Evolutionary conservation across 164 flowering plant species (phyloP), one percentile per base, ranked within the genome.

Genomic region (Umbellularia californica): DNA sequence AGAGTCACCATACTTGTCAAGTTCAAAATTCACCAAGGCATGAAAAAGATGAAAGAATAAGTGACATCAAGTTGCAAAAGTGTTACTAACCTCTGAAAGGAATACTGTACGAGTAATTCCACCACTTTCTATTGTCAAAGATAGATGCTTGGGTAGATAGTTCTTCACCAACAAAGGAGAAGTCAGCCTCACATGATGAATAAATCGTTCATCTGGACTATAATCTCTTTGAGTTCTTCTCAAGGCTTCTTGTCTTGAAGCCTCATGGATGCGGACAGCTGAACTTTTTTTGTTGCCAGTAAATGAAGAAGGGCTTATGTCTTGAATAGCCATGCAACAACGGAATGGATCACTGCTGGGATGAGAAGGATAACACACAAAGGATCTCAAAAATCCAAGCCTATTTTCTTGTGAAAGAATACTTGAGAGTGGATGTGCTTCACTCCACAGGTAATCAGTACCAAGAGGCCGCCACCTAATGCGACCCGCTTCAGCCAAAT

Each of bases 391-490:
- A 85, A 83, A 81, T 73, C 95, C 96, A 74, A 82, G 81, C 81
- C 84, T 84, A 77, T 76, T 88, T 74, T 92, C 97, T 14, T 77
- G 85, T 17, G 89, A 83, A 65, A 92, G 83, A 76, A 95, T 79
- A 75, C 84, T 86, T 64, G 93, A 84, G 58, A 95, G 87, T 58
- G 81, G 84, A 79, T 91, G 87, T 50, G 90, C 88, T 85, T 93
- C 99, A 88, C 99, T 95, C 98, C 99, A 95, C 47, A 93, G 82
- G 80, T 88, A 90, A 78, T 87, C 81, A 72, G 82, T 80, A 66
- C 93, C 98, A 82, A 84, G 77, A 20, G 99, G 99, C 73, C 97
- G 95, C 94, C 95, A 95, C 74, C 98, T 84, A 78, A 95, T 81
- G 33, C 89, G 86, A 78, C 98, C 99, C 71, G 95, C 83, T 85